Evolutionary conservation across 1,284 basidiomycete genomes (phyloP).

Genomic region (Rugosomyces carneus): DNA sequence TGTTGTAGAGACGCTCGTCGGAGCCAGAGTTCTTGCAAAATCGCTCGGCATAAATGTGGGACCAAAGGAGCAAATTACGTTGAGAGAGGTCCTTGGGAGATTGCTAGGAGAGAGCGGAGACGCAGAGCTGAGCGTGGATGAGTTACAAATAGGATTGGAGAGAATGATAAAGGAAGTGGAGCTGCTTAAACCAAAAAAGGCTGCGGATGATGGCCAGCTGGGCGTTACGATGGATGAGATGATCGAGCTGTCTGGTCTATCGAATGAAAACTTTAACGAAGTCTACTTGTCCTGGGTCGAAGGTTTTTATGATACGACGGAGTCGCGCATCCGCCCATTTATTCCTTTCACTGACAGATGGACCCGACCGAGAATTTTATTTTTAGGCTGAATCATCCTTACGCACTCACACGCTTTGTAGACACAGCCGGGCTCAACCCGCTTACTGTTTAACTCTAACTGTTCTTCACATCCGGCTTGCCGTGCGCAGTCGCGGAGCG

Average conservation of each 20-base stretch:
- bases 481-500: no score
- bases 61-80: constrained; percentile 47
- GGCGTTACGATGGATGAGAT: constrained; percentile 71
- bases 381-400: no score
- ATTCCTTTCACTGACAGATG: no score
- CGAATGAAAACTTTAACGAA: constrained; percentile 49
- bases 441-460: no score
- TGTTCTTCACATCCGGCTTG: no score
- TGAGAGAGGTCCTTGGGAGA: constrained; percentile 48
- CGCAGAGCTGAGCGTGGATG: constrained; percentile 35
- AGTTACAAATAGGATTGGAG: constrained; percentile 43
- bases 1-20: constrained; percentile 80
- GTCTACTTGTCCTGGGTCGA: constrained; percentile 75
- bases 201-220: constrained; percentile 30
- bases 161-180: constrained; percentile 45
- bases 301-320: no score
- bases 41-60: constrained; percentile 38
- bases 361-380: no score
- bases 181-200: constrained; percentile 39
- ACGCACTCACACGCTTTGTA: no score
- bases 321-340: no score
- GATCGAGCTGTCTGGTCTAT: constrained; percentile 59
- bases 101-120: constrained; percentile 38
- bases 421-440: no score
- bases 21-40: constrained; percentile 65